Conservation (phyloP, 208 protist species). For the Lotmaria passim region DNA sequence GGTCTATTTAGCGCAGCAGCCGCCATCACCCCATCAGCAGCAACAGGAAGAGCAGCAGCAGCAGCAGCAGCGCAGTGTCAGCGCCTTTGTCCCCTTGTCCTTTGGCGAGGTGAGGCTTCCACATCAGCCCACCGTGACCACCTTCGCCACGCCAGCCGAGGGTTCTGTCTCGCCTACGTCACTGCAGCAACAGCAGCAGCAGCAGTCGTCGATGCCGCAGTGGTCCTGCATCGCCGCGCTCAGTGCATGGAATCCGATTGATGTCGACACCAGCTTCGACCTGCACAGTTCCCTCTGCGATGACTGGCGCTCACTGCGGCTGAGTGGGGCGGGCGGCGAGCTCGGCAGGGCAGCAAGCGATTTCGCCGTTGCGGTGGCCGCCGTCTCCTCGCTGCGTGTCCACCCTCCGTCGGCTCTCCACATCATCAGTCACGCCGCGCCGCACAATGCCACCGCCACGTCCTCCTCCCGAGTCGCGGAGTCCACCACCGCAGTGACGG, state of each 20-base stretch:
- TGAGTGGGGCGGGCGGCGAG: conserved; percentile 4
- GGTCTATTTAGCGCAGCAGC: neutral
- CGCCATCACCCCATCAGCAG: too few species aligned
- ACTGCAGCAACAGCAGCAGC: conserved; percentile 5
- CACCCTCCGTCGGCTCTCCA: neutral
- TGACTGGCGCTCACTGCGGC: conserved; percentile 21
- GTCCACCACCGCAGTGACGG: neutral
- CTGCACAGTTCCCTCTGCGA: conserved; percentile 17
- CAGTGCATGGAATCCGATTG: conserved; percentile 9
- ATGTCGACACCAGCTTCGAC: conserved; percentile 12
- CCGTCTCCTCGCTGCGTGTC: conserved; percentile 1
- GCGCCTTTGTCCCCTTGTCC: conserved; percentile 22
- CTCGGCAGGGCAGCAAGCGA: conserved; percentile 15
- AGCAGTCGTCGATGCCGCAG: neutral
- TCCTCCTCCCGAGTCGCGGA: neutral
- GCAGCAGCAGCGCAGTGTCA: conserved; percentile 3
- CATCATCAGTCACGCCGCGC: neutral
- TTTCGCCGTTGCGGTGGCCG: conserved; percentile 9
- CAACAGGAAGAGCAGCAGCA: neutral
- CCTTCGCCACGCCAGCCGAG: neutral
- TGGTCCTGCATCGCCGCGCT: conserved; percentile 1
- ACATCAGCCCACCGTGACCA: neutral
- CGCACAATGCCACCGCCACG: neutral
- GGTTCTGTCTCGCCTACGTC: neutral
- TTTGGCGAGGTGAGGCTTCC: neutral